Conservation (phyloP, 768 basidiomycete species). For the Mrakia hoshinonis region DNA sequence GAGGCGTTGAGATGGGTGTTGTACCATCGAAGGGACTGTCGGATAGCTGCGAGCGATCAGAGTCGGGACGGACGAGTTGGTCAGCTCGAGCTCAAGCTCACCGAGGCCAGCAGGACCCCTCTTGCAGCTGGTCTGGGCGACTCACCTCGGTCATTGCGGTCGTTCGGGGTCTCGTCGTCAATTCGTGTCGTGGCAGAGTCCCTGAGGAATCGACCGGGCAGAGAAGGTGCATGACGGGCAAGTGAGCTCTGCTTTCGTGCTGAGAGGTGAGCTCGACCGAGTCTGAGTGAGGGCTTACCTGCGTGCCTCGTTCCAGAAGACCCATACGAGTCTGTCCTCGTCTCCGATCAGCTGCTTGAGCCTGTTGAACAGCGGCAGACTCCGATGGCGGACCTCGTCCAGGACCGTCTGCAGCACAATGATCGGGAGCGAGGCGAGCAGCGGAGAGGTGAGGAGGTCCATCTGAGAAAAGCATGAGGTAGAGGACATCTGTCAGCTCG, state of each 20-base stretch:
- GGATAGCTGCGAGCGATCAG: constrained; percentile 55
- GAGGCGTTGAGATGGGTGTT: constrained; percentile 52
- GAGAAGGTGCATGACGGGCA: neutral
- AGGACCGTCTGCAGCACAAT: constrained; percentile 90
- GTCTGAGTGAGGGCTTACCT: constrained; percentile 18
- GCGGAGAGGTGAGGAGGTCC: constrained; percentile 76
- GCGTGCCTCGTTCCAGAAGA: constrained; percentile 54
- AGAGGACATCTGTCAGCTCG: constrained; percentile 24
- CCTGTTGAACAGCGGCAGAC: constrained; percentile 83
- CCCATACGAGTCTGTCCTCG: constrained; percentile 48
- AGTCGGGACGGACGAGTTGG: constrained; percentile 12
- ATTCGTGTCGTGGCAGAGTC: constrained; percentile 25
- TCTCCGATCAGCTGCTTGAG: constrained; percentile 72
- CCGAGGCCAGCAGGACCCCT: neutral
- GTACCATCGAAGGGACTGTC: constrained; percentile 83
- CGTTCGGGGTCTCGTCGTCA: constrained; percentile 74
- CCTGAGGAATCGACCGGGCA: neutral
- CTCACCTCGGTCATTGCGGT: constrained; percentile 84
- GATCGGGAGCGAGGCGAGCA: constrained; percentile 62
- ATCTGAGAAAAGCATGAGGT: constrained; percentile 50
- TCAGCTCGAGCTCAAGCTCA: constrained; percentile 7
- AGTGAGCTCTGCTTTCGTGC: neutral
- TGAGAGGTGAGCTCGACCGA: neutral
- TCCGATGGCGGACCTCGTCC: constrained; percentile 91
- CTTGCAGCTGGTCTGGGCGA: neutral